phyloP scores from a whole-genome alignment of 495 filamentous ascomycete genomes.

The Penicillium arizonense region DNA sequence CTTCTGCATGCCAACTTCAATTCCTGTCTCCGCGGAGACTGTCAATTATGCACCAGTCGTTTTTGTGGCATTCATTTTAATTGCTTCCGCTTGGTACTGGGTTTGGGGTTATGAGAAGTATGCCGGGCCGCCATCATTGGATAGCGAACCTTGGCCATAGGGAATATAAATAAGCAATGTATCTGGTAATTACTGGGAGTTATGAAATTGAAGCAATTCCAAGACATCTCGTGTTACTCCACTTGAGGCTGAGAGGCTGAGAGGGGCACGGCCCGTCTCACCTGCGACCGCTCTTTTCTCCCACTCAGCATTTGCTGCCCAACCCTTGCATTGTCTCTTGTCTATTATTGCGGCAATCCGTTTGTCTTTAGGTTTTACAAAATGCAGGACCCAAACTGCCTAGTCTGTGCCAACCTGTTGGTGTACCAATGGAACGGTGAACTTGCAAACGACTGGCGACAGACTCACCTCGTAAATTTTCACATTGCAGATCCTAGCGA shows the following conservation, averaged over 20 bases:
- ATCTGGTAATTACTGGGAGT: too few species aligned
- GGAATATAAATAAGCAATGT: background rate
- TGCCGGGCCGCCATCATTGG: constrained; percentile 17
- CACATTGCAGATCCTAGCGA: background rate
- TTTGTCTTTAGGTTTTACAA: background rate
- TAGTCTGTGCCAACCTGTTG: background rate
- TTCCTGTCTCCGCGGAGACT: constrained; percentile 34
- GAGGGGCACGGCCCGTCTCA: constrained; percentile 4
- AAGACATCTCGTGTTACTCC: too few species aligned
- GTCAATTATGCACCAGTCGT: constrained; percentile 58
- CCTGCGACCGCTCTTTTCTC: background rate
- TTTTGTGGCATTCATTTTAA: constrained; percentile 51
- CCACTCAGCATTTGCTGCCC: background rate
- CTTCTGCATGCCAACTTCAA: constrained; percentile 41
- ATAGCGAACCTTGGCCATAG: constrained; percentile 10
- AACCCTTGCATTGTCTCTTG: too few species aligned
- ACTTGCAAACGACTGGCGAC: background rate
- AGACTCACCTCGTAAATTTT: background rate
- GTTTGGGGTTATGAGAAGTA: constrained; percentile 48
- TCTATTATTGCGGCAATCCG: background rate
- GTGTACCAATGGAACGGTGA: background rate
- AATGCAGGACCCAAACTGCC: constrained; percentile 3
- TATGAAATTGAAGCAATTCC: too few species aligned
- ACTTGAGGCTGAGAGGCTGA: background rate
- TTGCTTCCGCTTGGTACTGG: constrained; percentile 58